phyloP scores from a whole-genome alignment of 2,329 filamentous ascomycete genomes.

The Penicillium sp. region DNA sequence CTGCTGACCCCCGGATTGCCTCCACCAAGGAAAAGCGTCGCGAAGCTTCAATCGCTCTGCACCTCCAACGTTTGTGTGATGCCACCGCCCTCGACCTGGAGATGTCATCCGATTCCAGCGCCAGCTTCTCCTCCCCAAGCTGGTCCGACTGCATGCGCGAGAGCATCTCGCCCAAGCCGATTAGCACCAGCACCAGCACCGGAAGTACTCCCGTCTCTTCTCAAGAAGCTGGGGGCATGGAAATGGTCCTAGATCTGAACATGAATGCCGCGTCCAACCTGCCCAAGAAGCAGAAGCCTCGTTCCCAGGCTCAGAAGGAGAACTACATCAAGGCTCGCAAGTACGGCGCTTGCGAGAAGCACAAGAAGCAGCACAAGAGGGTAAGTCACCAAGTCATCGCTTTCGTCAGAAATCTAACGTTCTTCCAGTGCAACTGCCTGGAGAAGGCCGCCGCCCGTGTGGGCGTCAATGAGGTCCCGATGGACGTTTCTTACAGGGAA shows the following conservation, averaged over 20 bases:
- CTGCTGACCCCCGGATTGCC: slow-evolving; percentile 32
- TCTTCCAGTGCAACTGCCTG: slow-evolving; percentile 37
- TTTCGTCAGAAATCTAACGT: neutral
- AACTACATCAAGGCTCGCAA: slow-evolving; percentile 45
- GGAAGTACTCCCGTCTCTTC: slow-evolving; percentile 19
- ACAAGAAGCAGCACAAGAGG: slow-evolving; percentile 44
- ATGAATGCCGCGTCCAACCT: slow-evolving; percentile 43
- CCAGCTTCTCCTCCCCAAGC: slow-evolving; percentile 32
- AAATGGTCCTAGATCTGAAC: slow-evolving; percentile 44
- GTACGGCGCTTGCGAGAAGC: slow-evolving; percentile 44
- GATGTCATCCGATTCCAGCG: slow-evolving; percentile 29
- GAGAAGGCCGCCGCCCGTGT: slow-evolving; percentile 32
- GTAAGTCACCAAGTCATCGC: slow-evolving; percentile 24
- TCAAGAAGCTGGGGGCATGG: slow-evolving; percentile 28
- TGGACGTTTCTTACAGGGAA: slow-evolving; percentile 8
- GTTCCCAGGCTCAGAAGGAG: slow-evolving; percentile 42
- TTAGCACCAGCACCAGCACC: slow-evolving; percentile 22
- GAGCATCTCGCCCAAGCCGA: slow-evolving; percentile 24
- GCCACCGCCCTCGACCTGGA: slow-evolving; percentile 27
- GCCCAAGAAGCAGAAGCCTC: slow-evolving; percentile 43
- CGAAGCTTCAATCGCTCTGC: slow-evolving; percentile 42
- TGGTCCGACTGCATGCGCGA: slow-evolving; percentile 31
- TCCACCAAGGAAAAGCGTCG: slow-evolving; percentile 43
- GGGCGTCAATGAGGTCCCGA: slow-evolving; percentile 16
- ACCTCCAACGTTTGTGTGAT: slow-evolving; percentile 39